Percentiles rank a stretch among this genome's conserved stretches.
These are phyloP conservation scores for Mycena floridula DNA, from an alignment of 768 basidiomycete species.

Conservation along the genomic window DNA sequence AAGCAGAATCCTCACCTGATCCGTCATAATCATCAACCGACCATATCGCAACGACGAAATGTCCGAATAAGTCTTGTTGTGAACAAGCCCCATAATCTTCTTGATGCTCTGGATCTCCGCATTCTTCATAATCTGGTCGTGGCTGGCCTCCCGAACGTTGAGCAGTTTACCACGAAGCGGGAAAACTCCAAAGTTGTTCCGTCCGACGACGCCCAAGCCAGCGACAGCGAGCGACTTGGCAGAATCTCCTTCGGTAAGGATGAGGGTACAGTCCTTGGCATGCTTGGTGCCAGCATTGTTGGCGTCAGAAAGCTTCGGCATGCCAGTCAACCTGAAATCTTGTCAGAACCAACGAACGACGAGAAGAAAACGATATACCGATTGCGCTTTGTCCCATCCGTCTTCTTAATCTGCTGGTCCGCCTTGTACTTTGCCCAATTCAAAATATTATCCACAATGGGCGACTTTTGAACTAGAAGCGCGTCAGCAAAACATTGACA, in stretches of 20 bases:
- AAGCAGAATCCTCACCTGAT: constrained; percentile 65
- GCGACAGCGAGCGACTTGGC: constrained; percentile 96
- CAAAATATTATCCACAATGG: constrained; percentile 87
- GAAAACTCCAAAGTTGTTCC: constrained; percentile 97
- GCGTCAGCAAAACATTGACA: not conserved
- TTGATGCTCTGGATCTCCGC: constrained; percentile 96
- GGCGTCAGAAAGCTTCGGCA: constrained; percentile 92
- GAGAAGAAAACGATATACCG: constrained; percentile 40
- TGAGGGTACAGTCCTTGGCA: constrained; percentile 84
- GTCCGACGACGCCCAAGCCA: constrained; percentile 89
- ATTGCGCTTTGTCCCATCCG: constrained; percentile 85
- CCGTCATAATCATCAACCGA: constrained; percentile 98
- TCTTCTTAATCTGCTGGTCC: constrained; percentile 93
- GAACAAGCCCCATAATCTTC: constrained; percentile 95
- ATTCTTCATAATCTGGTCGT: constrained; percentile 98
- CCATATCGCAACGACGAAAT: constrained; percentile 74
- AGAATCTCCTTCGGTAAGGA: constrained; percentile 98
- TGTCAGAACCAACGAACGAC: not conserved
- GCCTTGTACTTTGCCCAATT: constrained; percentile 98
- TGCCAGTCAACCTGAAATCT: constrained; percentile 66
- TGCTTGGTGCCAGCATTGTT: constrained; percentile 91
- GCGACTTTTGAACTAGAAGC: constrained; percentile 70
- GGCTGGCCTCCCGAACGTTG: constrained; percentile 94
- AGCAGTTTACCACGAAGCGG: constrained; percentile 94
- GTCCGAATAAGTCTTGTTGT: constrained; percentile 81